Evolutionary conservation across 2,329 filamentous ascomycete genomes (phyloP).

Genomic region (Diaporthe nobilis): DNA sequence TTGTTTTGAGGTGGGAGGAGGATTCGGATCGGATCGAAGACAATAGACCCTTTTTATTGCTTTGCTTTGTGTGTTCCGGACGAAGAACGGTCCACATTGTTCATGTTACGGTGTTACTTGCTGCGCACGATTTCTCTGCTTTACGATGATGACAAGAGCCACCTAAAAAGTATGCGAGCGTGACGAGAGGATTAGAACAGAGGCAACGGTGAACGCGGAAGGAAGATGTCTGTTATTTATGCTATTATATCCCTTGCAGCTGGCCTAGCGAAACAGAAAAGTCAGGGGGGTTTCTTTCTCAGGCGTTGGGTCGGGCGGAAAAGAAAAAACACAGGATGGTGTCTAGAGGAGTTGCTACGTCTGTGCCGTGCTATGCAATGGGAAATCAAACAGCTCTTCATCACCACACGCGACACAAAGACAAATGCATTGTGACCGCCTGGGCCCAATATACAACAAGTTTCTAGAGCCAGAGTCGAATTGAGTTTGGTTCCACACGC

Average conservation of each 20-base stretch:
- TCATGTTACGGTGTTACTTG: not conserved
- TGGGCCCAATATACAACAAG: not conserved
- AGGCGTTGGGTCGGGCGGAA: conserved; percentile 26
- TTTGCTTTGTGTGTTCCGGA: conserved; percentile 18
- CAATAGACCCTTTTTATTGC: conserved; percentile 9
- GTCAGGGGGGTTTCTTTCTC: not conserved
- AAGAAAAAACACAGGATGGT: conserved; percentile 16
- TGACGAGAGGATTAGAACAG: conserved; percentile 5
- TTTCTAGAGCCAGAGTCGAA: not conserved
- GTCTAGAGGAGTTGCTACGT: conserved; percentile 25
- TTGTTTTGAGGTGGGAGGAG: not conserved
- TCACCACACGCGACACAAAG: not conserved
- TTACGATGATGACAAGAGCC: conserved; percentile 26
- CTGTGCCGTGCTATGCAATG: not conserved
- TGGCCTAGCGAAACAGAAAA: conserved; percentile 30
- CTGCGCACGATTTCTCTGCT: conserved; percentile 24
- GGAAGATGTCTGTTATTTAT: not conserved
- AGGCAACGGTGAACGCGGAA: conserved; percentile 5
- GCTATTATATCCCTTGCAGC: conserved; percentile 11
- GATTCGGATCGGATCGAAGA: not conserved
- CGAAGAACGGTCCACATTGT: not conserved
- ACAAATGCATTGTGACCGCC: not conserved
- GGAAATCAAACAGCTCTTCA: conserved; percentile 4
- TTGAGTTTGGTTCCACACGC: not conserved
- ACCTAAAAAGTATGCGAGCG: conserved; percentile 17